Conservation (phyloP, 1,284 basidiomycete species). For the Mixia osmundae region DNA sequence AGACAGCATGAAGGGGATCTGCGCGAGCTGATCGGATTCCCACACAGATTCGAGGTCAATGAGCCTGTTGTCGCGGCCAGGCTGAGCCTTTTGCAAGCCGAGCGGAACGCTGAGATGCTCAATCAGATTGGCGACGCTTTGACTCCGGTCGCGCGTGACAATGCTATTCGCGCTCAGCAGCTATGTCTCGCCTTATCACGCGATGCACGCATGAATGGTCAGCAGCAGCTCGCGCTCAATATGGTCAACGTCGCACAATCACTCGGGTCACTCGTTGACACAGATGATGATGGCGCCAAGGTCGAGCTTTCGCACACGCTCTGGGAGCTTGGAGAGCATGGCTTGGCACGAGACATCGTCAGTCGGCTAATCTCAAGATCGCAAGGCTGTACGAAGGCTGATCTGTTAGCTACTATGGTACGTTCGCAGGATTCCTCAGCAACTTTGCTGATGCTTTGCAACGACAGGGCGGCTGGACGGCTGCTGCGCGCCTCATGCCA, state of each 20-base stretch:
- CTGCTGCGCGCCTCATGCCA: conserved; percentile 59
- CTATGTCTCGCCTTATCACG: background rate
- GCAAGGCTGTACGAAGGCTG: conserved; percentile 23
- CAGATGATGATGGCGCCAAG: background rate
- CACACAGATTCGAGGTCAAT: too few species aligned
- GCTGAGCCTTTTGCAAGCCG: too few species aligned
- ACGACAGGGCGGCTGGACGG: conserved; percentile 68
- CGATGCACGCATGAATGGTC: background rate
- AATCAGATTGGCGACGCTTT: too few species aligned
- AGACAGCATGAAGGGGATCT: too few species aligned
- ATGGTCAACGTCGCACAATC: conserved; percentile 1
- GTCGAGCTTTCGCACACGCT: conserved; percentile 55
- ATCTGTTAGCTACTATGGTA: conserved; percentile 26
- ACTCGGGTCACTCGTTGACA: background rate
- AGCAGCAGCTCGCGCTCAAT: conserved; percentile 9
- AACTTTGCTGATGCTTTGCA: background rate
- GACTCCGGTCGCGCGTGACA: too few species aligned
- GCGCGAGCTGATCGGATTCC: too few species aligned
- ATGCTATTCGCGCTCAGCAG: background rate
- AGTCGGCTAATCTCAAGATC: background rate
- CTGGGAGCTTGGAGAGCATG: conserved; percentile 67
- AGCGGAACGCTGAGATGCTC: too few species aligned
- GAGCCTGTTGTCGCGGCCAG: too few species aligned
- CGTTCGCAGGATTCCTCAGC: conserved; percentile 2
- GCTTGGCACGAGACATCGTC: conserved; percentile 27